Conservation (phyloP, 768 basidiomycete genomes). For the Nidularia sp. region DNA sequence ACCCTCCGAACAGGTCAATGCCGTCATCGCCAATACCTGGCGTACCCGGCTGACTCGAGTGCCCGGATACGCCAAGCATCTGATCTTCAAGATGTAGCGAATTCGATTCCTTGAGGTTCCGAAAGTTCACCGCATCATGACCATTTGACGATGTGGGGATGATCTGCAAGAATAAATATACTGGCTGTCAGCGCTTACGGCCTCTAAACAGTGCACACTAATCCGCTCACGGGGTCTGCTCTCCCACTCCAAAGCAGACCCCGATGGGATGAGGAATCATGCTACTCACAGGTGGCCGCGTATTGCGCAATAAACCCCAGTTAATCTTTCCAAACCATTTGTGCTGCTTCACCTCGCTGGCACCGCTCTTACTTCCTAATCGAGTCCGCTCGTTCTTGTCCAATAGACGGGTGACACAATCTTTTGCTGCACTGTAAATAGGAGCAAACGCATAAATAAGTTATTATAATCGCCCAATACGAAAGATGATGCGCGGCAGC, state of each 20-base stretch:
- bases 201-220: no score
- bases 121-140: constrained; percentile 84
- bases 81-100: constrained; percentile 86
- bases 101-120: constrained; percentile 83
- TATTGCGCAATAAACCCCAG: constrained; percentile 94
- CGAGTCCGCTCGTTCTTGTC: constrained; percentile 90
- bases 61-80: constrained; percentile 30
- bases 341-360: constrained; percentile 98
- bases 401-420: constrained; percentile 79
- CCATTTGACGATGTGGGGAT: constrained; percentile 76
- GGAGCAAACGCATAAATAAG: constrained; percentile 13
- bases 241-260: no score
- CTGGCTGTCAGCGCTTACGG: not conserved
- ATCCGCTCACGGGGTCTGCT: no score
- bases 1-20: constrained; percentile 75
- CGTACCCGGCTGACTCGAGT: constrained; percentile 24
- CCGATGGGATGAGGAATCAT: no score
- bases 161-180: constrained; percentile 53
- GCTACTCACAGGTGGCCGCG: constrained; percentile 80
- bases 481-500: constrained; percentile 16
- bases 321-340: constrained; percentile 97
- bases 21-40: constrained; percentile 21
- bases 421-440: constrained; percentile 72
- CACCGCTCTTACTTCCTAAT: constrained; percentile 88
- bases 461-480: constrained; percentile 15